These are phyloP conservation scores for Solanum arcanum DNA, from an alignment of 257 asterid species.

Conservation along the genomic window DNA sequence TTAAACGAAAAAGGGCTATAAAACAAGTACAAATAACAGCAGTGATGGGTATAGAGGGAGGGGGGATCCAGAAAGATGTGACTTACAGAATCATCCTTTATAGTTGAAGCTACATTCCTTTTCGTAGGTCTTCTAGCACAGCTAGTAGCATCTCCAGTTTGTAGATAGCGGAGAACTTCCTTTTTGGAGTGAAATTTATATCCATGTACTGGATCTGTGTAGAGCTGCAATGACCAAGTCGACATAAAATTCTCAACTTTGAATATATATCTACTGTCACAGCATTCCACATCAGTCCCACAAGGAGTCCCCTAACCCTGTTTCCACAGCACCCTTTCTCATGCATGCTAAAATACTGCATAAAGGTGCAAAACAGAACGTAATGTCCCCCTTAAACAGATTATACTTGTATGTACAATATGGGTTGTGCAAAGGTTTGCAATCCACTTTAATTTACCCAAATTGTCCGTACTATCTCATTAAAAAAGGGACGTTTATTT, in stretches of 20 bases:
- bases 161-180: conserved; percentile 3
- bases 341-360: not conserved
- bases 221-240: conserved; percentile 2
- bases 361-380: not conserved
- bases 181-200: conserved; percentile 1
- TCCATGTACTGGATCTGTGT: conserved; percentile 6
- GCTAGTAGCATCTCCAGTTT: conserved; percentile 2
- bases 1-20: not conserved
- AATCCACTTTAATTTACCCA: not conserved
- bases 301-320: not conserved
- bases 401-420: not conserved
- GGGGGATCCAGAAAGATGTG: not conserved
- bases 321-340: not conserved
- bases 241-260: not conserved
- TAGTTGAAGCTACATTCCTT: not conserved
- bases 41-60: too few species aligned
- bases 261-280: not conserved
- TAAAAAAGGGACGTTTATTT: not conserved
- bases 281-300: not conserved
- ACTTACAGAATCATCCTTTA: not conserved
- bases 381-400: not conserved
- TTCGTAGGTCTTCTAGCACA: not conserved
- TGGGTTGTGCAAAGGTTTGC: not conserved
- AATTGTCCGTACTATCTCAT: not conserved
- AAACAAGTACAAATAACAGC: not conserved